These are phyloP conservation scores for Monilinia fructicola DNA, from an alignment of 2,329 filamentous ascomycete species.

Conservation along the genomic window DNA sequence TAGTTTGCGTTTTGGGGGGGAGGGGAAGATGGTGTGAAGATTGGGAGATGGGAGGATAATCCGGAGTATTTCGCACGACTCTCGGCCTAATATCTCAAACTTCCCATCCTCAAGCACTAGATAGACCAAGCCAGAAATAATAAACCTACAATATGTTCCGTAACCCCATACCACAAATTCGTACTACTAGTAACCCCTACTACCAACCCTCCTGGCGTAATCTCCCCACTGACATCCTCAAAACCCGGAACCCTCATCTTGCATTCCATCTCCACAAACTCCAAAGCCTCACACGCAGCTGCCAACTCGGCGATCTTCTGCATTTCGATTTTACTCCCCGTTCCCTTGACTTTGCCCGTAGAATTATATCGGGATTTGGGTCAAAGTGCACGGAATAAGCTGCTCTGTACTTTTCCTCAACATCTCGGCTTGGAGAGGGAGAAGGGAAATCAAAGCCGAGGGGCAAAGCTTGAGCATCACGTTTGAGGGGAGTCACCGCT, in stretches of 20 bases:
- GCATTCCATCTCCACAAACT: slow-evolving; percentile 19
- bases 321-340: not conserved
- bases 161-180: slow-evolving; percentile 23
- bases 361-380: slow-evolving; percentile 15
- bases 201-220: not conserved
- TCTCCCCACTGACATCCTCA: slow-evolving; percentile 14
- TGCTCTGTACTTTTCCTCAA: slow-evolving; percentile 6
- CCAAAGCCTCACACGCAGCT: slow-evolving; percentile 16
- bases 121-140: not conserved
- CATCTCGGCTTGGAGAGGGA: not conserved
- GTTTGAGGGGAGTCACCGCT: not conserved
- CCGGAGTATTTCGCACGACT: too few relatives aligned
- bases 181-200: slow-evolving; percentile 20
- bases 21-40: not conserved
- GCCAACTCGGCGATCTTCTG: slow-evolving; percentile 22
- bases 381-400: slow-evolving; percentile 9
- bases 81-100: not conserved
- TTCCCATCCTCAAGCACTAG: too few relatives aligned
- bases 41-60: not conserved
- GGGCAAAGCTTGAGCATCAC: not conserved
- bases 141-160: slow-evolving; percentile 21
- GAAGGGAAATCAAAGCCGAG: not conserved
- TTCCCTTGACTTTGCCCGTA: slow-evolving; percentile 9
- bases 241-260: slow-evolving; percentile 7
- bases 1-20: slow-evolving; percentile 3